These are phyloP conservation scores for Colletotrichum salicis DNA, from an alignment of 2,329 filamentous ascomycete species.

Conservation along the genomic window DNA sequence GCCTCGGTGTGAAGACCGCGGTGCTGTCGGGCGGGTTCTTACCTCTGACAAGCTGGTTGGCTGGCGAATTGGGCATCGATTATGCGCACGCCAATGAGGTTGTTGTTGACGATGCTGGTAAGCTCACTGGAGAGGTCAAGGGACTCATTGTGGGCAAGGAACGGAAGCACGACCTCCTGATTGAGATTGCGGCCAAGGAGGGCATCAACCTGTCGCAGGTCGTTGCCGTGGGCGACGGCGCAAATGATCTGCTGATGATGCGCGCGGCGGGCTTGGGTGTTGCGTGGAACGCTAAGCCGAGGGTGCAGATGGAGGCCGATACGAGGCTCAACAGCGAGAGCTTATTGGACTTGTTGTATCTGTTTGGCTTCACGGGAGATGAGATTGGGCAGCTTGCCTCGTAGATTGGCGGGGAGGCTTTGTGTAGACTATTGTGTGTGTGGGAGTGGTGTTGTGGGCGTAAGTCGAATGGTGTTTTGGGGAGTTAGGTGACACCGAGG, in stretches of 20 bases:
- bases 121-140: conserved; percentile 77
- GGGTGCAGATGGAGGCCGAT: conserved; percentile 81
- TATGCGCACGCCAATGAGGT: conserved; percentile 91
- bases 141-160: conserved; percentile 80
- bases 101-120: conserved; percentile 66
- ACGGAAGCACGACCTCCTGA: conserved; percentile 77
- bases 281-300: conserved; percentile 86
- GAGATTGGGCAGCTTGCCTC: conserved; percentile 65
- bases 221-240: conserved; percentile 82
- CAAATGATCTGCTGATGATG: conserved; percentile 87
- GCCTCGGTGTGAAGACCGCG: conserved; percentile 85
- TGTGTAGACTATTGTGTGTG: not conserved
- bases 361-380: conserved; percentile 77
- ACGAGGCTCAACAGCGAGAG: conserved; percentile 77
- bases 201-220: conserved; percentile 73
- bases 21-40: conserved; percentile 94
- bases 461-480: conserved; percentile 19
- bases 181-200: conserved; percentile 77
- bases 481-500: not conserved
- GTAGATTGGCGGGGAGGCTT: conserved; percentile 32
- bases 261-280: conserved; percentile 78
- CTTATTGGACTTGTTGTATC: conserved; percentile 76
- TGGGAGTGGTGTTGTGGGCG: not conserved
- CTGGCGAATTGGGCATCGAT: conserved; percentile 82
- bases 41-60: conserved; percentile 88